Evolutionary conservation across 768 basidiomycete genomes (phyloP), one percentile per base, ranked within the genome.

Genomic region (Candolleomyces aberdarensis): DNA sequence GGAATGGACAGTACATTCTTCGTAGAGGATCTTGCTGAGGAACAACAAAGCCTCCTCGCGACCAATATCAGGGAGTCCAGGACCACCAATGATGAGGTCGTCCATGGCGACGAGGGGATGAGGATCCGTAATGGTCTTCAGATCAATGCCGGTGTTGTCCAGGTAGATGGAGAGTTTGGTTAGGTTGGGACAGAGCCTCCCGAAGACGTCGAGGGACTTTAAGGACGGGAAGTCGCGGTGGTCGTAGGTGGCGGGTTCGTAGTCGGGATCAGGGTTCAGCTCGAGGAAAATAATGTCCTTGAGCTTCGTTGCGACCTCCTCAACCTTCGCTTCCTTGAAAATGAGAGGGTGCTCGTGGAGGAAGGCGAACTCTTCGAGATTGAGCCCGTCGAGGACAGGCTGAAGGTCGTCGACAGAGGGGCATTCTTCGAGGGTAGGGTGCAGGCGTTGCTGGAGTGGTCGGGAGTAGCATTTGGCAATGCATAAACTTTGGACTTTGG

Each of bases 11-110:
- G 40, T 53, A 65, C 80, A 84, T 3, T 68, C 66, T 1, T 75
- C 64, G 0, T 85, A 83, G 41, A 80, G 78, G 3, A 88, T 64
- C 19, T 77, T 78, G 64, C 81, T 82, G 58, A 88, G 74, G 64
- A 83, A 86, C 11, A 83, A 74, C 17, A 82, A 78, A 0, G 77
- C 64, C 4, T 73, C 77, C 5, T 76, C 69, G 14, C 83, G 76
- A 1, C 66, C 51, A 29, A 84, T 77, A 54, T 71, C 69, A 17
- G 85, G 86, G 0, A 83, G n/a, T 26, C 54, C 54, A 17, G 54
- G 54, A 4, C 54, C 77, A 0, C 85, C 86, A 63, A 86, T 70
- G 15, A 77, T 77, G 11, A 88, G 71, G 14, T 66, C 63, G 54
- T 65, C 62, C 19, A 80, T 73, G 19, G 61, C 63, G 39, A 67